These are phyloP conservation scores for Colletotrichum spinosum DNA, from an alignment of 2,329 filamentous ascomycete genomes.

Conservation along the genomic window DNA sequence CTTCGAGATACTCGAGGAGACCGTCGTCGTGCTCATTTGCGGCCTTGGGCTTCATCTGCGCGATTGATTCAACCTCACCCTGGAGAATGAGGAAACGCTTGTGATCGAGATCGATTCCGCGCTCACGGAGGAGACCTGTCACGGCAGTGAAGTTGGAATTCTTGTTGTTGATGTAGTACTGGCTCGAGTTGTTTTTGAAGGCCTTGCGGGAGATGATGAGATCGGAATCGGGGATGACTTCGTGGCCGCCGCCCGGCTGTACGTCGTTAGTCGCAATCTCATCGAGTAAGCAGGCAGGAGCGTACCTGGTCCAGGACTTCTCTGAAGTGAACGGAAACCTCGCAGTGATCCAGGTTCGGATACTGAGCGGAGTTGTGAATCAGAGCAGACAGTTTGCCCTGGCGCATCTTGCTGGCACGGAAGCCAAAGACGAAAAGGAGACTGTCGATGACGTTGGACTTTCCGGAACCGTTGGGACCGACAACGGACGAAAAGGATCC, in stretches of 20 bases:
- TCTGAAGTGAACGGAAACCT: slow-evolving; percentile 96
- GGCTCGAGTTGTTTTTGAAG: slow-evolving; percentile 98
- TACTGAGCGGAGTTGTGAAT: slow-evolving; percentile 96
- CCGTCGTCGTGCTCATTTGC: slow-evolving; percentile 96
- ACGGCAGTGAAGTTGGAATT: slow-evolving; percentile 93
- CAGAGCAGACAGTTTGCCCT: slow-evolving; percentile 96
- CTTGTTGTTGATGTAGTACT: slow-evolving; percentile 95
- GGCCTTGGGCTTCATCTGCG: slow-evolving; percentile 99
- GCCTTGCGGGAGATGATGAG: slow-evolving; percentile 90
- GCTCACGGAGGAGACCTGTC: slow-evolving; percentile 85
- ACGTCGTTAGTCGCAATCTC: slow-evolving; percentile 42
- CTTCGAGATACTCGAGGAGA: slow-evolving; percentile 94
- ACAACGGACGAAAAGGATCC: slow-evolving; percentile 98
- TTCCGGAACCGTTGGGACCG: slow-evolving; percentile 96
- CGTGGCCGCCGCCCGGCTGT: slow-evolving; percentile 74
- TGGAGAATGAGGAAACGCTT: slow-evolving; percentile 98
- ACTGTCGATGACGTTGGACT: slow-evolving; percentile 99
- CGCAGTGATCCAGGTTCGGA: slow-evolving; percentile 88
- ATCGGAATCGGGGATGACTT: slow-evolving; percentile 84
- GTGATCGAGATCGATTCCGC: slow-evolving; percentile 95
- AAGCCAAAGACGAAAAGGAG: slow-evolving; percentile 99
- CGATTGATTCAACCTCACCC: slow-evolving; percentile 97
- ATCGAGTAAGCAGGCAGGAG: not conserved
- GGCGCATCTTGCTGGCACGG: slow-evolving; percentile 98
- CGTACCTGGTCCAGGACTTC: slow-evolving; percentile 86